Evolutionary conservation across 2,329 filamentous ascomycete species (phyloP), one percentile per base, ranked within the genome.

Genomic region (Neofusicoccum cordaticola): DNA sequence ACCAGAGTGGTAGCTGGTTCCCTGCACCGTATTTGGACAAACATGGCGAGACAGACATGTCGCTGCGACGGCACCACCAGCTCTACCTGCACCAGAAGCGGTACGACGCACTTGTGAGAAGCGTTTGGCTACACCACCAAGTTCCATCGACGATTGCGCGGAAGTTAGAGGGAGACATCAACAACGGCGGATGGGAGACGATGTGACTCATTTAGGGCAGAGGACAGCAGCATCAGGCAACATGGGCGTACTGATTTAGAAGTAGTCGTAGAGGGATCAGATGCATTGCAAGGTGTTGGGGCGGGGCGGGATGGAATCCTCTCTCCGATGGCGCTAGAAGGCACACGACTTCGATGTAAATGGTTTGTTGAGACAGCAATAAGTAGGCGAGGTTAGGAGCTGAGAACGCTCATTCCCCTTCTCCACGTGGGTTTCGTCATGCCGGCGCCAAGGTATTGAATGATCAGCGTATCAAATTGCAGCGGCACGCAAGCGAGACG

Each of bases 111-210:
- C 84, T 97, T 77, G 84, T 97, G 65, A 85, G 95, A 58, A 91
- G 89, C 69, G 88, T 93, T 48, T 97, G 96, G 89, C 82, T 98
- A 66, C 86, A 88, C 57, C 93, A 97, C 71, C 89, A 90, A 4
- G 87, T 99, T 34, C 93, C 93, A 41, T 96, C 91, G 69, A 88
- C 92, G 52, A 97, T 99, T 74, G 91, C 90, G 68, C 85, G 95
- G 69, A 94, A 92, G 78, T 79, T 99, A 69, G 95, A 99, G 81
- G 90, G 92, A 13, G 95, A 99, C 76, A 92, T 97, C 50, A 99
- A 99, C 74, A 97, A 92, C 71, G 95, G 95, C 0, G 95, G 95
- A 0, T 99, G 95, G 95, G 95, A 99, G 81, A 97, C 81, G 39
- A 70, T 84, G 68, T 84, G 65, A 73, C n/a, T 42, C 9, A n/a